These are phyloP conservation scores for Neurospora africana DNA, from an alignment of 495 filamentous ascomycete species.

Conservation along the genomic window DNA sequence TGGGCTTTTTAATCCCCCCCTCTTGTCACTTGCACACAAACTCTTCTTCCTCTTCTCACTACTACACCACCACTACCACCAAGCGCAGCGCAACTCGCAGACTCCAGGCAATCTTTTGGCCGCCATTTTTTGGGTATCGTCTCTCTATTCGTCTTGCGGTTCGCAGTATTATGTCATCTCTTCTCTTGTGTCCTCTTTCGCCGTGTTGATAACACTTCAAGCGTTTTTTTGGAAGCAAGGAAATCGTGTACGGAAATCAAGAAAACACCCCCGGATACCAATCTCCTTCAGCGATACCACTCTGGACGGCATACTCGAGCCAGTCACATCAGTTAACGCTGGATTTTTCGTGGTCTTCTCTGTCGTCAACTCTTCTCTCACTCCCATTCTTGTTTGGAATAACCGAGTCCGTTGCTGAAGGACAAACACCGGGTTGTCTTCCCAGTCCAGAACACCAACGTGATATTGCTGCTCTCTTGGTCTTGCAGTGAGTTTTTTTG, in stretches of 20 bases:
- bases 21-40: not conserved
- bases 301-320: not conserved
- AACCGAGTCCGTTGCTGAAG: not conserved
- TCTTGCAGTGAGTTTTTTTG: not conserved
- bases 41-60: not conserved
- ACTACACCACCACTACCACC: not conserved
- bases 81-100: not conserved
- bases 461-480: not conserved
- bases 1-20: not conserved
- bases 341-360: not conserved
- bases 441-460: not conserved
- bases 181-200: conserved; percentile 6
- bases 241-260: conserved; percentile 2
- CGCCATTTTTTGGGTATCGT: conserved; percentile 16
- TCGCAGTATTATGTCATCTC: conserved; percentile 18
- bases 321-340: not conserved
- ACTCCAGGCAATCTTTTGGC: conserved; percentile 18
- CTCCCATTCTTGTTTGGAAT: not conserved
- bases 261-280: not conserved
- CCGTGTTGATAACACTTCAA: conserved; percentile 6
- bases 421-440: not conserved
- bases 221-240: conserved; percentile 12
- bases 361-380: not conserved
- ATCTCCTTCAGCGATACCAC: not conserved
- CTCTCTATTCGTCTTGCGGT: conserved; percentile 4